phyloP scores from a whole-genome alignment of 441 rosid species.

The Arabidopsis lyrata region DNA sequence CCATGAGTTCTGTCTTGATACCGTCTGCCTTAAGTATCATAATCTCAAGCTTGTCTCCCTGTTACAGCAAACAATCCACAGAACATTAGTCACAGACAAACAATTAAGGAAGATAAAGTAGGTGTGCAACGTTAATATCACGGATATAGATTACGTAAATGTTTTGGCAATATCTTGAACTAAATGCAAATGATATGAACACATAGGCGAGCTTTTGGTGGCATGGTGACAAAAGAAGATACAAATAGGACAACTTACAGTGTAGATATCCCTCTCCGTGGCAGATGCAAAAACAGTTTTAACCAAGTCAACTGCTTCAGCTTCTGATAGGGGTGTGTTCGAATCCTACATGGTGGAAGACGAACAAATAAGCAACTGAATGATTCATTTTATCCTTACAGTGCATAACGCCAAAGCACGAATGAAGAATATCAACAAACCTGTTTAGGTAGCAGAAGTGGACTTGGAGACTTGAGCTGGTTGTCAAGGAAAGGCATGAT shows the following conservation, averaged over 20 bases:
- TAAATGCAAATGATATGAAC: neutral
- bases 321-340: slow-evolving; percentile 83
- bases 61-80: slow-evolving; percentile 26
- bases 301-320: slow-evolving; percentile 91
- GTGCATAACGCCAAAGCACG: neutral
- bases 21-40: slow-evolving; percentile 80
- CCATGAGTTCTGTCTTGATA: slow-evolving; percentile 73
- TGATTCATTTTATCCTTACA: neutral
- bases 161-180: slow-evolving; percentile 2
- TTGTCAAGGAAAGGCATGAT: slow-evolving; percentile 97
- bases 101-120: neutral
- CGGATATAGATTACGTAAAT: neutral
- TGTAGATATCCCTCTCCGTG: slow-evolving; percentile 96
- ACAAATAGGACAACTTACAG: slow-evolving; percentile 57
- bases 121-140: neutral
- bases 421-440: slow-evolving; percentile 45
- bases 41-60: slow-evolving; percentile 96
- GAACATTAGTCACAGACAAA: slow-evolving; percentile 13
- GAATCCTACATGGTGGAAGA: slow-evolving; percentile 68
- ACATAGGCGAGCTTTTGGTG: neutral
- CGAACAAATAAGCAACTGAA: slow-evolving; percentile 4
- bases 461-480: slow-evolving; percentile 96
- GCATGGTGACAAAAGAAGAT: slow-evolving; percentile 5
- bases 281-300: slow-evolving; percentile 95
- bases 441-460: slow-evolving; percentile 86